Evolutionary conservation across 352 stramenopile species (phyloP).

Genomic region (Aphanomyces astaci): DNA sequence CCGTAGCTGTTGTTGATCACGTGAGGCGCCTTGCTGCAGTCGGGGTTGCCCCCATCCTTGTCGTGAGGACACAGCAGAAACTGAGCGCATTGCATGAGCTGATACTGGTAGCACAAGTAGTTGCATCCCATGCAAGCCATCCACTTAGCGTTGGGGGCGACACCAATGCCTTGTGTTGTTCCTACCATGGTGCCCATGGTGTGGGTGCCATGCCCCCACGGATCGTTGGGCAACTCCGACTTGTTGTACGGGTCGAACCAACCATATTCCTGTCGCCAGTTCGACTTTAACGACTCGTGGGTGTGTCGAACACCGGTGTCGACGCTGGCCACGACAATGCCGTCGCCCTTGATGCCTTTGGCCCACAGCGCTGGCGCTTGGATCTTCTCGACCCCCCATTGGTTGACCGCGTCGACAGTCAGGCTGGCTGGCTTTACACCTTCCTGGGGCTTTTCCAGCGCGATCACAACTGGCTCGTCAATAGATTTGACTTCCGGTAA

Average conservation of each 20-base stretch:
- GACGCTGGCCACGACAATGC: constrained; percentile 35
- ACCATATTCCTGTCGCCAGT: constrained; percentile 32
- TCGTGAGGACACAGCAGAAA: constrained; percentile 24
- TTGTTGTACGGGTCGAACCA: constrained; percentile 40
- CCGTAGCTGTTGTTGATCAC: constrained; percentile 35
- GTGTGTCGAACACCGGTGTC: constrained; percentile 37
- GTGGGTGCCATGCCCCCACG: constrained; percentile 31
- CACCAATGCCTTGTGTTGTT: constrained; percentile 27
- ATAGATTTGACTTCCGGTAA: constrained; percentile 30
- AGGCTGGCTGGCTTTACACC: neutral
- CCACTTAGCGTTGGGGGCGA: constrained; percentile 24
- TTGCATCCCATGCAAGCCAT: constrained; percentile 28
- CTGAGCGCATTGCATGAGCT: constrained; percentile 27
- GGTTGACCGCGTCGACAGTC: neutral
- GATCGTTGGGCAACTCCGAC: constrained; percentile 28
- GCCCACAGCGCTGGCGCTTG: neutral
- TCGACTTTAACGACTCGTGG: constrained; percentile 30
- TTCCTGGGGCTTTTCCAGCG: neutral
- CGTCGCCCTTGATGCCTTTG: constrained; percentile 30
- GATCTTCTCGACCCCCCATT: neutral
- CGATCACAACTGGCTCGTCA: neutral
- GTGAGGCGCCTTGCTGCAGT: constrained; percentile 34
- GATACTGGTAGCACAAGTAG: constrained; percentile 21
- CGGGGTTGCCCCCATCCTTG: neutral
- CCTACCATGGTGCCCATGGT: constrained; percentile 28